Evolutionary conservation across 441 rosid genomes (phyloP), one percentile per base, ranked within the genome.

Genomic region (Hura crepitans): DNA sequence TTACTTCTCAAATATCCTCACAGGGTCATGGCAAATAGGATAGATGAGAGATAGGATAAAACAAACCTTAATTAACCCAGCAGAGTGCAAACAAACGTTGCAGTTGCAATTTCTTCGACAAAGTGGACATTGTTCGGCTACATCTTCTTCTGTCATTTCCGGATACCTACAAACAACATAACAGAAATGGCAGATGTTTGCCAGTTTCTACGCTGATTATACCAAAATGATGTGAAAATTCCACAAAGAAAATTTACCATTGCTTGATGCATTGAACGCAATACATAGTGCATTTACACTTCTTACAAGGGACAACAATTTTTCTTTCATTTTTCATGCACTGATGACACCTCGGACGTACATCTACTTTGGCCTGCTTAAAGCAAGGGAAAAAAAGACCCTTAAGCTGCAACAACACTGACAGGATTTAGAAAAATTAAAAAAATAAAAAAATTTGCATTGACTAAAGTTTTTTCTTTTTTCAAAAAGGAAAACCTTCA

Each of bases 51-150:
- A 23, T 46, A 60, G 37, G 35, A 62, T 1, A 13, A 60, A 65
- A 62, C 49, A 80, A 62, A 93, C 98, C 95, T 86, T 75, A 51
- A 91, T 82, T 65, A 86, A 71, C 61, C 93, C 89, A 75, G 77
- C 78, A 10, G 85, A 79, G 72, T 87, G 97, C 81, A 94, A 75
- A 77, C 98, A 94, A 30, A 58, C 45, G 54, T 76, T 77, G 77
- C 98, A 94, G 80, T 91, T 94, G 85, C 98, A 94, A 67, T 78
- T 91, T 69, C 78, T 77, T 0, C 86, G 79, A 73, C 98, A 94
- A 69, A 72, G 82, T 35, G 98, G 98, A 79, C 98, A 94, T 51
- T 69, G 73, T 49, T 79, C 78, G 0, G 90, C 70, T 42, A 91
- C 65, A 46, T 85, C 85, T 73, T 74, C 86, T 28, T 78, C 81